Evolutionary conservation across 768 basidiomycete genomes (phyloP), one percentile per base, ranked within the genome.

Genomic region (Lentinula aciculospora): DNA sequence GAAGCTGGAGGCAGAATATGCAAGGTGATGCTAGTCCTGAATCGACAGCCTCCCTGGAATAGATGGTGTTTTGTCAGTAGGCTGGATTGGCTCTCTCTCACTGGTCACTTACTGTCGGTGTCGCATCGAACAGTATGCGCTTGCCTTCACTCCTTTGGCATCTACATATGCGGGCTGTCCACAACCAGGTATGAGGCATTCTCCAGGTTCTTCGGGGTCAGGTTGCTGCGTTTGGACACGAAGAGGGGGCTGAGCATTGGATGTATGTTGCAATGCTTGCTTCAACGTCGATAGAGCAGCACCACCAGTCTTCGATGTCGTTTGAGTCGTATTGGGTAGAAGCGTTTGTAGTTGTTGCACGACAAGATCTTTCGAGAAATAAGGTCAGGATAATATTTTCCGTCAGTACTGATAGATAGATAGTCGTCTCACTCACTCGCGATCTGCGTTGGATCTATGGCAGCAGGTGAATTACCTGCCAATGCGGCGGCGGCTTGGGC

Each of bases 1-100:
- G 85, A 59, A 80, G 71, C 40, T 70, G 73, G 63, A 83, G 68
- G 63, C 85, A 88, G 82, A 86, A 81, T 63, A 88, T 85, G 61
- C 85, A 86, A 9, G 80, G 76, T 13, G 73, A 65, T 32, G 71
- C 79, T 32, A 84, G 62, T 28, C 84, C 81, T 17, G 75, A 69
- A 15, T 66, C 69, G 12, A 86, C 83, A 0, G 83, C 84, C 64
- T 86, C 82, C 68, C 85, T 86, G 59, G 7, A 62, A n/a, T n/a
- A 40, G 37, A 31, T 31, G 55, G 21, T 45, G 15, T 49, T 62
- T 56, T 3, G 12, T 29, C 21, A 23, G 10, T 46, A 9, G 8
- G 21, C 47, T 57, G 58, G 64, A 55, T 59, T 23, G 32, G 29
- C n/a, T 17, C 46, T 5, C 21, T 23, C 10, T 47, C 21, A 9